A percentile compares a stretch with the other conserved stretches of the same genome.
Conservation (phyloP, 371 early-diverging fungal genomes). For the Syncephalastrum sp. region DNA sequence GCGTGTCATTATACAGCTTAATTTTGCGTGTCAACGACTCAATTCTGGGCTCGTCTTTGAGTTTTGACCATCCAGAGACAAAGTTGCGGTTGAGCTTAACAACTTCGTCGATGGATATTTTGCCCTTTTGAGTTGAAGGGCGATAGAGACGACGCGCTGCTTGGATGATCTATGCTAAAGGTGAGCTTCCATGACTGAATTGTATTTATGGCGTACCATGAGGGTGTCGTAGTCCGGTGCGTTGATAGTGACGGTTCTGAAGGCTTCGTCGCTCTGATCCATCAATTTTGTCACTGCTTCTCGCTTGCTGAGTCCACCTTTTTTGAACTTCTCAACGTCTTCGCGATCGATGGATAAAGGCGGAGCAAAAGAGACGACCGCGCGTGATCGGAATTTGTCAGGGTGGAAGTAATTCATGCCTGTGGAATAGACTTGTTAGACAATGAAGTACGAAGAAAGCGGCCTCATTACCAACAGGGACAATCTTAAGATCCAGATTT, state of each 20-base stretch:
- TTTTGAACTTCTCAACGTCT: conserved; percentile 77
- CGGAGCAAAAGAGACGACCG: conserved; percentile 94
- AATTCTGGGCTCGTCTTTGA: conserved; percentile 68
- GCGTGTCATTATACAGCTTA: conserved; percentile 79
- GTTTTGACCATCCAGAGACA: conserved; percentile 73
- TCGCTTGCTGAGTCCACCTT: conserved; percentile 81
- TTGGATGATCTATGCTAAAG: conserved; percentile 69
- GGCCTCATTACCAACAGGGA: conserved; percentile 70
- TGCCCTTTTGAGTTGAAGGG: conserved; percentile 45
- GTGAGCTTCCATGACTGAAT: not conserved
- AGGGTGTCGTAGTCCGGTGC: conserved; percentile 94
- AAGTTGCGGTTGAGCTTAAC: conserved; percentile 87
- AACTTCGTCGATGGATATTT: conserved; percentile 67
- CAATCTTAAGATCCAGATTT: conserved; percentile 80
- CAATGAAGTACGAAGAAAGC: not conserved
- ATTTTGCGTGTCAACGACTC: conserved; percentile 64
- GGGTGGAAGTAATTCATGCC: conserved; percentile 96
- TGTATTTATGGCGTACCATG: conserved; percentile 51
- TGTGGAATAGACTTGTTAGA: conserved; percentile 3
- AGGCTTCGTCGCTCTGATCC: conserved; percentile 71
- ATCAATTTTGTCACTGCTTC: conserved; percentile 77
- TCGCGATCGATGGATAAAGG: conserved; percentile 76
- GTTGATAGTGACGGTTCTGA: conserved; percentile 87
- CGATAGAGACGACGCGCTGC: conserved; percentile 87
- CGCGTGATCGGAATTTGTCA: conserved; percentile 92